Conservation (phyloP, 768 basidiomycete species). For the Chalciporus pseudorubinellus region DNA sequence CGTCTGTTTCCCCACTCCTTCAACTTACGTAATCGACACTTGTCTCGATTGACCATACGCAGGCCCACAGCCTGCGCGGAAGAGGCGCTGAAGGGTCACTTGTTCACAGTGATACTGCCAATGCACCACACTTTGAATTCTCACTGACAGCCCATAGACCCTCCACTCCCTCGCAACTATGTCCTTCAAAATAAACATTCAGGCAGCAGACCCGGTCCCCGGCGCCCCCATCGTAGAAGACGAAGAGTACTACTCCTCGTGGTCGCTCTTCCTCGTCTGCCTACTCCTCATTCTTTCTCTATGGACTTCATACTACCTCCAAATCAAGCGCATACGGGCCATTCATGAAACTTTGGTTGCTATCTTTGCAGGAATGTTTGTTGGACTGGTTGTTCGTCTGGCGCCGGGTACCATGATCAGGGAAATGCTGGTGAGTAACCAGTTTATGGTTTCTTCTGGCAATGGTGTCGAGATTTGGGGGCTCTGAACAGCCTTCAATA, state of each 20-base stretch:
- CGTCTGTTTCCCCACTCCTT: background rate
- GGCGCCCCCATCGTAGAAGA: constrained; percentile 54
- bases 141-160: background rate
- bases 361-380: constrained; percentile 94
- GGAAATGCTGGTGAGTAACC: constrained; percentile 87
- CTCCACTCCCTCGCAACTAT: constrained; percentile 30
- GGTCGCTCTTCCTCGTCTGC: constrained; percentile 93
- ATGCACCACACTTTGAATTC: constrained; percentile 9
- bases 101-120: background rate
- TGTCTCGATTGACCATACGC: no score
- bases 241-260: constrained; percentile 88
- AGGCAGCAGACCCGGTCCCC: constrained; percentile 26
- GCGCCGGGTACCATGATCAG: constrained; percentile 92
- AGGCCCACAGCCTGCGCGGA: no score
- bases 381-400: constrained; percentile 86
- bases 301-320: constrained; percentile 96
- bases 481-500: background rate
- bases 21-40: background rate
- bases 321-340: constrained; percentile 93
- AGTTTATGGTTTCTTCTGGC: background rate
- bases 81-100: background rate
- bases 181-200: constrained; percentile 36
- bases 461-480: no score
- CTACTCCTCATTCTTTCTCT: constrained; percentile 90
- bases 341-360: constrained; percentile 96